Conservation (phyloP, 2,329 filamentous ascomycete genomes). For the Phialophora macrospora region DNA sequence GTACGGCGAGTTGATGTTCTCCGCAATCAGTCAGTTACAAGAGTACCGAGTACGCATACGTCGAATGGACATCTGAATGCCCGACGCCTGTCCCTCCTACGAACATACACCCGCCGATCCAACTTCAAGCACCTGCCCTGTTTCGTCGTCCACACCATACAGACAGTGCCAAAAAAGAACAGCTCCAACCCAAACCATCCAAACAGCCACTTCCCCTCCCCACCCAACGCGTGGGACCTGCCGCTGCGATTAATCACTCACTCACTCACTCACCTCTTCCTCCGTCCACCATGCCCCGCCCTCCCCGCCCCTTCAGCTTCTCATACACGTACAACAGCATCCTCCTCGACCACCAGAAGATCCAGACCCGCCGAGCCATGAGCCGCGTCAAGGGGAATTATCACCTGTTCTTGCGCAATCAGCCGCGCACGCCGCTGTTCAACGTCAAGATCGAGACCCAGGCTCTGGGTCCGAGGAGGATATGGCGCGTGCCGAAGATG, state of each 20-base stretch:
- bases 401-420: slow-evolving; percentile 39
- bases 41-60: too few species aligned
- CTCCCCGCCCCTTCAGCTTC: slow-evolving; percentile 31
- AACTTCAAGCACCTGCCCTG: neutral
- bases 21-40: slow-evolving; percentile 4
- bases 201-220: neutral
- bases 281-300: slow-evolving; percentile 9
- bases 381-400: slow-evolving; percentile 36
- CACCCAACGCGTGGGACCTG: neutral
- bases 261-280: neutral
- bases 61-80: too few species aligned
- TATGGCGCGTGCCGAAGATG: slow-evolving; percentile 36
- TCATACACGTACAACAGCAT: slow-evolving; percentile 38
- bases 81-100: neutral
- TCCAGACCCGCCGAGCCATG: slow-evolving; percentile 35
- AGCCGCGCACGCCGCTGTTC: slow-evolving; percentile 34
- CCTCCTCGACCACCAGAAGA: slow-evolving; percentile 36
- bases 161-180: neutral
- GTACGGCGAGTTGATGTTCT: slow-evolving; percentile 30
- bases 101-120: neutral
- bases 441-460: slow-evolving; percentile 8
- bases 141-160: neutral
- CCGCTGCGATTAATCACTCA: neutral
- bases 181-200: neutral
- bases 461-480: slow-evolving; percentile 27